Base-by-base conservation (phyloP, 2,329 filamentous ascomycete genomes). In the Claviceps citrina region DNA sequence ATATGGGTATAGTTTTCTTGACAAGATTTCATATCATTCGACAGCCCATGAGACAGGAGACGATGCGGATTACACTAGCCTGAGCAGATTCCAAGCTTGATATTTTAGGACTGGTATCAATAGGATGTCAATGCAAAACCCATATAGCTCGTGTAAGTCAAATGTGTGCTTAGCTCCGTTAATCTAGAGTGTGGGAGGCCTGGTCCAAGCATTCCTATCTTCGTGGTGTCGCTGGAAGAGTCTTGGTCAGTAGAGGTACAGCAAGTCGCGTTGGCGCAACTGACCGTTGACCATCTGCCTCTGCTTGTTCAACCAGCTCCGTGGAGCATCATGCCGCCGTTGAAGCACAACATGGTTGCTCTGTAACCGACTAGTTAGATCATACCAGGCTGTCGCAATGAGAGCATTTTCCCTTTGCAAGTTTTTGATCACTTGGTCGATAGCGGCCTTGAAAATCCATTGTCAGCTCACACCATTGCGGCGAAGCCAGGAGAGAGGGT, bases 281-380 rank as follows among this genome's bases (percentile, higher is more conserved):
- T 61, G 57, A 73, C 68, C 68, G 58, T 78, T 78, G 48, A 81
- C 73, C 65, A 78, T 68, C 54, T 77, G 73, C 55, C 84, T 73
- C 68, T 91, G 84, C 66, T 83, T 86, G 53, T 83, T 83, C 50
- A 93, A 63, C 82, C 83, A 93, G 61, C 82, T 87, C 60, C 76
- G 80, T 12, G 83, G 81, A 49, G 73, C 72, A 50, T 89, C 82
- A 49, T 76, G 75, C 49, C 81, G 71, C 48, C 84, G 67, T 54
- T 86, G 81, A 46, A 93, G 62, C 40, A 84, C 76, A 31, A 89
- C 79, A 46, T 83, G 82, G 56, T 87, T 89, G 63, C 81, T 86
- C 61, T 91, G 84, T 49, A 93, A 60, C 38, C 84, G 70, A 54
- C 71, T 78, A 20, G 79, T 78, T 51, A 91, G 71, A 58, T 89